A percentile compares a stretch with the other conserved stretches of the same genome.
Conservation (phyloP, 2,329 filamentous ascomycete species). For the Microascus cirrosus region DNA sequence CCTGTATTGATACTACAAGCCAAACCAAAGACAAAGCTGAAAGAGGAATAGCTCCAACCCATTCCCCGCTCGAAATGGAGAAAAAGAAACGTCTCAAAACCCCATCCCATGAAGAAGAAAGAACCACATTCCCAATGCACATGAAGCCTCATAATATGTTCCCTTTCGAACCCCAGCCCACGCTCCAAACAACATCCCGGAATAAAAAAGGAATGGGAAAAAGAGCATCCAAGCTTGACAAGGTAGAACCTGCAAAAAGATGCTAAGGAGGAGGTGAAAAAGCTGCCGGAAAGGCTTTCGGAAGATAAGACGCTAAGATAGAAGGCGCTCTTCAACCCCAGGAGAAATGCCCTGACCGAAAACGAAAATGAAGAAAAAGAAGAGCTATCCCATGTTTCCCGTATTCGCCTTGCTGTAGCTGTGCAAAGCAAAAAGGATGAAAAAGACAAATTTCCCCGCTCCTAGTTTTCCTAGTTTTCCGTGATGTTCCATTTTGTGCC, state of each 20-base stretch:
- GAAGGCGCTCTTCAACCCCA: background rate
- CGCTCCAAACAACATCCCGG: background rate
- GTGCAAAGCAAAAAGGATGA: background rate
- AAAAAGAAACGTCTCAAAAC: background rate
- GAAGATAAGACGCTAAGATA: background rate
- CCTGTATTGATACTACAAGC: background rate
- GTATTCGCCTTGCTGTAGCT: background rate
- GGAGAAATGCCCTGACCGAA: background rate
- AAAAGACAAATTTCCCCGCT: background rate
- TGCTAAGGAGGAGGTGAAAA: background rate
- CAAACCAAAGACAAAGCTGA: background rate
- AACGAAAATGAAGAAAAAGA: background rate
- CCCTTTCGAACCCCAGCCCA: background rate
- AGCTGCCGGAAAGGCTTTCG: background rate
- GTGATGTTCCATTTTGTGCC: background rate
- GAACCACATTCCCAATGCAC: background rate
- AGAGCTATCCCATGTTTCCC: background rate
- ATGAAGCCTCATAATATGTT: background rate
- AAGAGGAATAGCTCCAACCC: background rate
- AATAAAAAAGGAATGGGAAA: background rate
- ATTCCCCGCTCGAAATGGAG: background rate
- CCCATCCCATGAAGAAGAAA: background rate
- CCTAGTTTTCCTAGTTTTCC: background rate
- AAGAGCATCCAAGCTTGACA: background rate
- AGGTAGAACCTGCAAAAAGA: background rate